Evolutionary conservation across 2,329 filamentous ascomycete species (phyloP).

Genomic region (Dactylella cylindrospora): DNA sequence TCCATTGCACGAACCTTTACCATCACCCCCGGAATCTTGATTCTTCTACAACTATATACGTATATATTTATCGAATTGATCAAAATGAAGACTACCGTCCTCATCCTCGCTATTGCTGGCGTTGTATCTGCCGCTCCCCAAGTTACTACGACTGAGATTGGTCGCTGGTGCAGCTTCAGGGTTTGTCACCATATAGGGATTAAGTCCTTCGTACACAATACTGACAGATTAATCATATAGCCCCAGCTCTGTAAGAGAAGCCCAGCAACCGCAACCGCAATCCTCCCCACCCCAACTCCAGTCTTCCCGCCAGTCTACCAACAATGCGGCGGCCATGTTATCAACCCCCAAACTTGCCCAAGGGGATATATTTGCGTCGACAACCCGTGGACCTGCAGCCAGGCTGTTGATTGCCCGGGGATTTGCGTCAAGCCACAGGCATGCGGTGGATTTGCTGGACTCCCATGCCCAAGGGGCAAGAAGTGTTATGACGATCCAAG

Average conservation of each 20-base stretch:
- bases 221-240: background rate
- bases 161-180: constrained; percentile 10
- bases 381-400: constrained; percentile 25
- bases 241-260: constrained; percentile 6
- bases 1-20: too few relatives aligned
- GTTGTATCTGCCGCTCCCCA: constrained; percentile 19
- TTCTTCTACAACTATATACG: background rate
- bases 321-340: constrained; percentile 20
- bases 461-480: constrained; percentile 50
- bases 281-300: background rate
- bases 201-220: too few relatives aligned
- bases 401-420: constrained; percentile 19
- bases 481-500: constrained; percentile 55
- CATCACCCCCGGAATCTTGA: too few relatives aligned
- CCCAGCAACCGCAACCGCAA: background rate
- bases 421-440: constrained; percentile 13
- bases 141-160: constrained; percentile 7
- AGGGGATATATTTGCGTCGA: constrained; percentile 30
- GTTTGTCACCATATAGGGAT: constrained; percentile 4
- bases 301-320: constrained; percentile 16
- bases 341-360: constrained; percentile 11
- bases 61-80: background rate
- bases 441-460: constrained; percentile 54
- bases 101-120: constrained; percentile 5
- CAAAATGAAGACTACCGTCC: constrained; percentile 7